Evolutionary conservation across 768 basidiomycete species (phyloP), one percentile per base, ranked within the genome.

Genomic region (Phanerochaete sordida): DNA sequence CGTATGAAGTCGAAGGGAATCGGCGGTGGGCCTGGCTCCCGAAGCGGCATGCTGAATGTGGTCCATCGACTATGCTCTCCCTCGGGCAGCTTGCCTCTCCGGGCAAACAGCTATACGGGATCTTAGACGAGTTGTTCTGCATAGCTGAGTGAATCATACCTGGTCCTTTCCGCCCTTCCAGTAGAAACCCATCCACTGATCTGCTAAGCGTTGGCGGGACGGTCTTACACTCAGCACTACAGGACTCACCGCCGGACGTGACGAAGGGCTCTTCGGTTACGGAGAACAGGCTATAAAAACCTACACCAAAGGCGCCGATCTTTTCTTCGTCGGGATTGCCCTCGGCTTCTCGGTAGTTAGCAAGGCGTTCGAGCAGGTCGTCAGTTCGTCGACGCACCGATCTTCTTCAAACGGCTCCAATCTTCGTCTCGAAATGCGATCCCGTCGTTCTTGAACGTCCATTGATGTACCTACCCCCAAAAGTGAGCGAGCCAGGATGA

Each of bases 141-240:
- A 19, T 26, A 49, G 9, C 11, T 30, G 11, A 30, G 13, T 9
- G 49, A 27, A 7, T 28, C 27, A 8, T 21, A 88, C 87, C 77
- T 95, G 93, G 68, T 95, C 93, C 67, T 90, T 92, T 66, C 89
- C 90, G 67, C 91, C 91, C 70, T 93, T 95, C 93, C 93, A 98
- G 70, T 95, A 91, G 71, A 97, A 98, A 0, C 87, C 89, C 94
- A 96, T 96, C 85, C 93, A 94, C 68, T 90, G 84, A 31, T 85
- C 93, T 82, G 69, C 9, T 13, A 6, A 26, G 23, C 6, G 24
- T 43, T 47, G 74, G 75, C 33, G 69, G 67, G 45, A 77, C 72
- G 55, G 24, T 56, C 11, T 15, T 13, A 12, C 30, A 24, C 2
- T 68, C 30, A 9, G 8, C 39, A 19, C 60, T 65, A 54, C 66